A percentile compares a stretch with the other conserved stretches of the same genome.
phyloP scores from a whole-genome alignment of 306 rosid species.

The Boehmeria nivea region DNA sequence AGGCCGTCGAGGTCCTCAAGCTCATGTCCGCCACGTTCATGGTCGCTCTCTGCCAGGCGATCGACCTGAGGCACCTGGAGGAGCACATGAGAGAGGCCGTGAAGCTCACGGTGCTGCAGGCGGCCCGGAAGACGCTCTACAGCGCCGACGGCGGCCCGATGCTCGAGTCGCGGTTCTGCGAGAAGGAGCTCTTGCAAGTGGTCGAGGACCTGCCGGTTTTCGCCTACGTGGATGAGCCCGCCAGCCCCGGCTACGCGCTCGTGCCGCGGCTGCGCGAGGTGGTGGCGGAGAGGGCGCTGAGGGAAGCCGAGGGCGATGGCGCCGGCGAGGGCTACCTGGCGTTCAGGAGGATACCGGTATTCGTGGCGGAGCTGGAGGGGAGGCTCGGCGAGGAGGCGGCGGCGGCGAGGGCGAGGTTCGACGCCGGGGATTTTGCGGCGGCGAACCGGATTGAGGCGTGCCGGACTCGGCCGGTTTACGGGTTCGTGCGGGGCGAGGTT shows the following conservation, averaged over 20 bases:
- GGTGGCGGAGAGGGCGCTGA: slow-evolving; percentile 23
- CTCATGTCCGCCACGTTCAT: slow-evolving; percentile 33
- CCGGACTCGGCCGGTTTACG: slow-evolving; percentile 26
- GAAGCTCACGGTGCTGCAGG: slow-evolving; percentile 18
- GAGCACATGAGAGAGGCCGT: slow-evolving; percentile 34
- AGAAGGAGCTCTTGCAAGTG: no score
- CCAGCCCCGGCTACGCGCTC: no score
- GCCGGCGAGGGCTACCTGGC: no score
- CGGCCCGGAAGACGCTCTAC: slow-evolving; percentile 22
- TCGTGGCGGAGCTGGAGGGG: slow-evolving; percentile 23
- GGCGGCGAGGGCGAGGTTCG: slow-evolving; percentile 23
- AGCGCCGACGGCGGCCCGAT: slow-evolving; percentile 20
- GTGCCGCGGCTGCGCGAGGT: slow-evolving; percentile 24
- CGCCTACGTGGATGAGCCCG: slow-evolving; percentile 32
- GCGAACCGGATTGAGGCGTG: slow-evolving; percentile 31
- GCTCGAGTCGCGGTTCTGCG: slow-evolving; percentile 30
- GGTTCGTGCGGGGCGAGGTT: slow-evolving; percentile 27
- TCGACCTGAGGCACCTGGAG: slow-evolving; percentile 30
- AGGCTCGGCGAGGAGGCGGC: slow-evolving; percentile 24
- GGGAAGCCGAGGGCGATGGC: slow-evolving; percentile 7
- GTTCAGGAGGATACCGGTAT: slow-evolving; percentile 27
- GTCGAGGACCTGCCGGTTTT: slow-evolving; percentile 24
- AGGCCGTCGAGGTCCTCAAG: slow-evolving; percentile 34
- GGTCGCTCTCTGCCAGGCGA: slow-evolving; percentile 37
- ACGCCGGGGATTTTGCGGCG: no score